Conservation (phyloP, 2,329 filamentous ascomycete genomes). For the Cryoendolithus antarcticus region DNA sequence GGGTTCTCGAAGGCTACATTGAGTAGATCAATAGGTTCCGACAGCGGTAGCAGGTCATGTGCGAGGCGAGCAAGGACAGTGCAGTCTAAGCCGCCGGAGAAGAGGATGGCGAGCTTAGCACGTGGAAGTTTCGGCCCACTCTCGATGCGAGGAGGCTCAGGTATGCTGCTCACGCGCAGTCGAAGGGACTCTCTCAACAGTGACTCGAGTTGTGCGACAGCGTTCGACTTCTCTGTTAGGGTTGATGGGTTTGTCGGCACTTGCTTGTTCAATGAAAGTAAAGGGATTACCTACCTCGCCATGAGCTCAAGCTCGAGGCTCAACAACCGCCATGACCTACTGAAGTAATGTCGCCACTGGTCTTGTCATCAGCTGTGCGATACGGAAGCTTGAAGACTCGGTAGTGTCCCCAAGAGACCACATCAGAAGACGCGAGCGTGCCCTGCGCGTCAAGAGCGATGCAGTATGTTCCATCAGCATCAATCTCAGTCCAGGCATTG, state of each 20-base stretch:
- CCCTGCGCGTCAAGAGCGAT: slow-evolving; percentile 37
- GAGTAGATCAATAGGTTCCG: slow-evolving; percentile 69
- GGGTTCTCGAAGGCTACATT: slow-evolving; percentile 98
- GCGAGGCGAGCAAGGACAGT: slow-evolving; percentile 70
- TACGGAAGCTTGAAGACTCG: slow-evolving; percentile 1
- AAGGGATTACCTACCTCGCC: slow-evolving; percentile 22
- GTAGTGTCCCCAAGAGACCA: neutral
- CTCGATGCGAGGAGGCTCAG: slow-evolving; percentile 25
- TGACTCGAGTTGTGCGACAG: slow-evolving; percentile 13
- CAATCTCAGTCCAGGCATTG: slow-evolving; percentile 62
- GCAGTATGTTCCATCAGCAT: slow-evolving; percentile 69
- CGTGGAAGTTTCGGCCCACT: neutral
- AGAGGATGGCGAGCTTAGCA: slow-evolving; percentile 58
- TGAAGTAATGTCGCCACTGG: neutral
- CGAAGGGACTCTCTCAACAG: slow-evolving; percentile 16
- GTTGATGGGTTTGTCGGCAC: slow-evolving; percentile 2
- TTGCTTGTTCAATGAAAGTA: slow-evolving; percentile 17
- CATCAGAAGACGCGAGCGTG: no score
- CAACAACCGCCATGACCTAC: slow-evolving; percentile 1
- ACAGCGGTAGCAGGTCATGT: slow-evolving; percentile 59
- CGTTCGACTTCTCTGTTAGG: slow-evolving; percentile 11
- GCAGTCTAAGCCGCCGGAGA: slow-evolving; percentile 91
- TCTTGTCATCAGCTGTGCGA: neutral
- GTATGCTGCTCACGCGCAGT: slow-evolving; percentile 46
- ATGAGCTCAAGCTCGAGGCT: slow-evolving; percentile 13